Evolutionary conservation across 2,329 filamentous ascomycete genomes (phyloP).

Genomic region (Pseudogymnoascus destructans): DNA sequence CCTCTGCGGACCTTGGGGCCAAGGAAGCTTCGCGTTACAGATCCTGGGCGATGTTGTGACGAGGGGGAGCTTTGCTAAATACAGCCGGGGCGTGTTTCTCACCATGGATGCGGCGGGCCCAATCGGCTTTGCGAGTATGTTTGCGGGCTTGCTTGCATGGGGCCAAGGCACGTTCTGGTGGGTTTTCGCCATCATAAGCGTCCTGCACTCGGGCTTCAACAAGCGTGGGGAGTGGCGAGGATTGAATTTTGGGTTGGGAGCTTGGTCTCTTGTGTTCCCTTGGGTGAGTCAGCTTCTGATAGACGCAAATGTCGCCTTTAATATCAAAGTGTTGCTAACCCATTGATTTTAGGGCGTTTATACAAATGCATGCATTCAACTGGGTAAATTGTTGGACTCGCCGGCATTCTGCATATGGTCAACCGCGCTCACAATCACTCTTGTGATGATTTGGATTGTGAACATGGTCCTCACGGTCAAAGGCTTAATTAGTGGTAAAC

Average conservation of each 20-base stretch:
- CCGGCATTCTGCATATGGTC: conserved; percentile 29
- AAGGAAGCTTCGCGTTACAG: conserved; percentile 30
- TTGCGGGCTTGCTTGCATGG: conserved; percentile 29
- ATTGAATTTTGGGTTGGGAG: conserved; percentile 23
- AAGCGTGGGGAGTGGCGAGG: conserved; percentile 14
- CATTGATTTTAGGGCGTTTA: conserved; percentile 27
- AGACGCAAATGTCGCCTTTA: neutral
- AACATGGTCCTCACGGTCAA: conserved; percentile 25
- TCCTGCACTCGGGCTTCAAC: conserved; percentile 22
- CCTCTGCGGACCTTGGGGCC: conserved; percentile 29
- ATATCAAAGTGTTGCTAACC: neutral
- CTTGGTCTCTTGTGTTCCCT: conserved; percentile 30
- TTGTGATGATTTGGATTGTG: conserved; percentile 27
- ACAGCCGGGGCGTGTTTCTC: conserved; percentile 26
- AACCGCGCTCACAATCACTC: conserved; percentile 26
- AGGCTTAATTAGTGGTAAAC: conserved; percentile 23
- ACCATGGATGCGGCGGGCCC: conserved; percentile 24
- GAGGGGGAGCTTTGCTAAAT: conserved; percentile 24
- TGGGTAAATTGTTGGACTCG: conserved; percentile 29
- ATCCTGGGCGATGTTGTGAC: conserved; percentile 26
- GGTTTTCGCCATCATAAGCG: conserved; percentile 29
- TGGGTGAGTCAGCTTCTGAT: conserved; percentile 24
- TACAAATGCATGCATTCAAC: conserved; percentile 28
- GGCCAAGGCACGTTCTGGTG: conserved; percentile 32
- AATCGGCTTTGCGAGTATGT: conserved; percentile 27